Base-by-base conservation (phyloP, 2,329 filamentous ascomycete species). In the Aureobasidium vineae region DNA sequence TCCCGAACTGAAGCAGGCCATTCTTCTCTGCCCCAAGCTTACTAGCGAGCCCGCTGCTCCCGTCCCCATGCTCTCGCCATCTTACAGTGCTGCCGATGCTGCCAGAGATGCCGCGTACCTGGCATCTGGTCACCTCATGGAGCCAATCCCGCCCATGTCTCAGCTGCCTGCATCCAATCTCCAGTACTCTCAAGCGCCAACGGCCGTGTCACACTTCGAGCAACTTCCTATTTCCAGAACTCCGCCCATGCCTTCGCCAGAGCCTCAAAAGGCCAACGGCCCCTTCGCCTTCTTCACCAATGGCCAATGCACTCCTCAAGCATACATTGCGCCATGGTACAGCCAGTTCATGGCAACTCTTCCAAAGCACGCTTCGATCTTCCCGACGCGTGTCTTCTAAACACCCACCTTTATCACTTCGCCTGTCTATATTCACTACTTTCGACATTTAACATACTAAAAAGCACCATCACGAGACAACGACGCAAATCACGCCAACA, bases 11-110 rank as follows among this genome's bases (percentile, higher is more conserved):
- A 88, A 90, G 74, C 83, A 86, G 71, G 82, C 89, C 75, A 95
- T 98, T 75, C 77, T 89, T 73, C 84, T 86, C 69, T 97, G 93
- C 81, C 82, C 88, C 38, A 82, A 83, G 70, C 92, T 97, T 77
- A 96, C 89, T 28, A 79, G 70, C 53, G 66, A 65, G 28, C 69
- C 76, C 67, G 81, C 77, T 56, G 82, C 75, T 74, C 77, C 81
- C 13, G 49, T 53, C 7, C 53, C 66, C 38, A 59, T 61, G 31
- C 63, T 66, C 40, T 66, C 68, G 19, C 68, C 68, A 28, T 43
- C 68, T 31, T 69, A 69, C 67, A 68, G 36, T 43, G 64, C 68
- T 21, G 63, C 57, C 5, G 68, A 66, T 26, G 67, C 67, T 33
- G 66, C 68, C 16, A 57, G 65, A 31, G 66, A 69, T 15, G 47